Conservation (phyloP, 2,329 filamentous ascomycete genomes). For the Penicillium fuscoglaucum region DNA sequence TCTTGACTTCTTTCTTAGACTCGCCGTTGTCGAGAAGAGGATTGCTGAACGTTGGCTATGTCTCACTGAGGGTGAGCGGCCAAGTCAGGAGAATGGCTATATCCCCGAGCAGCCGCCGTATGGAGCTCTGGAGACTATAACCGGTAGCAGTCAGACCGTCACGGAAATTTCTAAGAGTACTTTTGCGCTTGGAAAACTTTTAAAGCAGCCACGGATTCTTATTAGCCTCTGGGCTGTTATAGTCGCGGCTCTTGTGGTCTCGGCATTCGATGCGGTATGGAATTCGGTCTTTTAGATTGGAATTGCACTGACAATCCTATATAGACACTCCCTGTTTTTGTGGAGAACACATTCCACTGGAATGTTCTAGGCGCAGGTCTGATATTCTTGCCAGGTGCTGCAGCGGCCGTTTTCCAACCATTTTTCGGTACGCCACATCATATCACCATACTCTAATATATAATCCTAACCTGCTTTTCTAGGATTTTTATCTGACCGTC, state of each 20-base stretch:
- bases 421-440: conserved; percentile 40
- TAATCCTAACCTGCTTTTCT: conserved; percentile 24
- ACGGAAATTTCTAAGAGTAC: not conserved
- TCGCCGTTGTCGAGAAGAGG: conserved; percentile 62
- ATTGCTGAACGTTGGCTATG: conserved; percentile 40
- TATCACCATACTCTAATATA: not conserved
- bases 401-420: conserved; percentile 62
- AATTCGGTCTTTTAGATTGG: not conserved
- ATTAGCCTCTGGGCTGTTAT: conserved; percentile 56
- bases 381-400: conserved; percentile 57
- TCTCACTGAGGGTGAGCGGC: conserved; percentile 1
- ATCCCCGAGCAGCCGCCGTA: conserved; percentile 12
- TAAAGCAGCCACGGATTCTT: conserved; percentile 51
- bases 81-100: conserved; percentile 9
- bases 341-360: conserved; percentile 55
- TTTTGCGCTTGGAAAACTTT: conserved; percentile 12
- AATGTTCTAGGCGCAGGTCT: conserved; percentile 56
- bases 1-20: conserved; percentile 61
- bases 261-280: conserved; percentile 49
- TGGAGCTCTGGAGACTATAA: not conserved
- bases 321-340: conserved; percentile 52
- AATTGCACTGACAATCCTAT: conserved; percentile 11
- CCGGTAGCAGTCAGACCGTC: conserved; percentile 25
- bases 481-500: conserved; percentile 53
- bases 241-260: conserved; percentile 51